Percentiles rank a stretch among this genome's conserved stretches.
These are phyloP conservation scores for Talaromyces albobiverticillius DNA, from an alignment of 2,329 filamentous ascomycete genomes.

Conservation along the genomic window DNA sequence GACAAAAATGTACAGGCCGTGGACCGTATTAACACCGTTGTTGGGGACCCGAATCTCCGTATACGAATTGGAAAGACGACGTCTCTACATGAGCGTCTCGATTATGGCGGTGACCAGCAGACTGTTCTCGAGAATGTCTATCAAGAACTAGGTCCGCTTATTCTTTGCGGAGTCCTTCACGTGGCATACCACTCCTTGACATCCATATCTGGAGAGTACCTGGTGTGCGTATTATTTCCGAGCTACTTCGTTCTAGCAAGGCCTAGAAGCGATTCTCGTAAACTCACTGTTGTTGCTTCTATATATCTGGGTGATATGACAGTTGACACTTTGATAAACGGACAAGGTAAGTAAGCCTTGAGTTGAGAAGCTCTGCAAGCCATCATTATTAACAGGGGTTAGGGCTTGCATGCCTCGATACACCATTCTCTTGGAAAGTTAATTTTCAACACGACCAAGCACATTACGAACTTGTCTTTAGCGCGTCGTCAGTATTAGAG, in stretches of 20 bases:
- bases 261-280: constrained; percentile 60
- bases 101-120: constrained; percentile 65
- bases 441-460: constrained; percentile 75
- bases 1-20: constrained; percentile 71
- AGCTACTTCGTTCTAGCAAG: constrained; percentile 75
- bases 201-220: constrained; percentile 71
- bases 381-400: constrained; percentile 3
- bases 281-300: constrained; percentile 72
- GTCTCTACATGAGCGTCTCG: constrained; percentile 76
- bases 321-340: constrained; percentile 34
- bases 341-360: constrained; percentile 32
- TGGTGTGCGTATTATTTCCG: constrained; percentile 81
- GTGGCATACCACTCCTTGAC: constrained; percentile 74
- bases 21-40: constrained; percentile 78
- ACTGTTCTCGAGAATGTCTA: constrained; percentile 55
- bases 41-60: constrained; percentile 69
- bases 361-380: not conserved
- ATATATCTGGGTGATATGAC: constrained; percentile 56
- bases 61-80: constrained; percentile 76
- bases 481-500: constrained; percentile 77
- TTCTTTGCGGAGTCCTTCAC: constrained; percentile 78
- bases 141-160: constrained; percentile 74
- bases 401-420: constrained; percentile 86
- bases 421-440: constrained; percentile 87
- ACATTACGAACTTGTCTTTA: constrained; percentile 81